A percentile compares a stretch with the other conserved stretches of the same genome.
These are phyloP conservation scores for Lipomyces yamanashiensis DNA, from an alignment of 805 yeast genomes.

Conservation along the genomic window DNA sequence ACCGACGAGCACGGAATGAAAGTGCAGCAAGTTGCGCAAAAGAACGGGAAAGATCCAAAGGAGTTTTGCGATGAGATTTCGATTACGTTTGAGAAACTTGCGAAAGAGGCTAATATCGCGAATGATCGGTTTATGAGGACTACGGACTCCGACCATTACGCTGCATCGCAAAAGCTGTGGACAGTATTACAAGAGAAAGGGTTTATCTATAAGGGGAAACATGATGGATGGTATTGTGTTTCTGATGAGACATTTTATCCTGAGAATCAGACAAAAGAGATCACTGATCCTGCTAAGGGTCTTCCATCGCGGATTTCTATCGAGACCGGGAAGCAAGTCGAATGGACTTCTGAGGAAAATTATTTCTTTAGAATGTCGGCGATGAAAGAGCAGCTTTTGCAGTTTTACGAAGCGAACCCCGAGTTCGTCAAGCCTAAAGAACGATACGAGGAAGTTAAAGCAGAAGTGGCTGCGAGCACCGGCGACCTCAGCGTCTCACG, in stretches of 20 bases:
- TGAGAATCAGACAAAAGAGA: constrained; percentile 66
- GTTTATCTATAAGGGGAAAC: constrained; percentile 78
- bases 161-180: constrained; percentile 76
- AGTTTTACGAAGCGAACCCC: constrained; percentile 55
- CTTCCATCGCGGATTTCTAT: constrained; percentile 45
- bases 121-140: constrained; percentile 87
- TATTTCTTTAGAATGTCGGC: constrained; percentile 78
- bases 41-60: constrained; percentile 59
- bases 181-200: constrained; percentile 59
- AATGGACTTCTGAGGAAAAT: constrained; percentile 76
- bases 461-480: constrained; percentile 58
- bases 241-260: constrained; percentile 96
- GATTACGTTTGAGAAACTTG: constrained; percentile 65
- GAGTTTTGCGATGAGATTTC: constrained; percentile 74
- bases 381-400: constrained; percentile 61
- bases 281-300: constrained; percentile 42
- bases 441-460: constrained; percentile 59
- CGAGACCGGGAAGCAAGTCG: constrained; percentile 79
- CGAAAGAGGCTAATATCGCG: constrained; percentile 58
- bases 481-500: constrained; percentile 85
- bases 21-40: constrained; percentile 82
- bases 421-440: constrained; percentile 68
- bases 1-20: constrained; percentile 97
- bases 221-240: constrained; percentile 92
- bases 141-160: constrained; percentile 78